Evolutionary conservation across 2,329 filamentous ascomycete genomes (phyloP).

Genomic region (Fusarium lateritium): DNA sequence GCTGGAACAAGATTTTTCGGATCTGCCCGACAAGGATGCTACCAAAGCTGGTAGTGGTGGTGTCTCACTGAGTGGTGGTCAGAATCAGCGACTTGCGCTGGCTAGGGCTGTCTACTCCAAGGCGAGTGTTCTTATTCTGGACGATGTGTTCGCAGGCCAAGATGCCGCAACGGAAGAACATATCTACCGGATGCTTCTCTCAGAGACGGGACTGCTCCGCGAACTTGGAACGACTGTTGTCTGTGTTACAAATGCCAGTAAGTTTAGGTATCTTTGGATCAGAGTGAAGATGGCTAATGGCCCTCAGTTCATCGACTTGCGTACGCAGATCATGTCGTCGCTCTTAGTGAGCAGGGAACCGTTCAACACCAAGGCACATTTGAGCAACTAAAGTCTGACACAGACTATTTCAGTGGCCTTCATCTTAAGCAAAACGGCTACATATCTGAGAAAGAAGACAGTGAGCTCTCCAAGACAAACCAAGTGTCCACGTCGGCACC

Average conservation of each 20-base stretch:
- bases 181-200: slow-evolving; percentile 18
- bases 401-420: slow-evolving; percentile 20
- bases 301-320: slow-evolving; percentile 6
- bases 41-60: slow-evolving; percentile 52
- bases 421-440: slow-evolving; percentile 14
- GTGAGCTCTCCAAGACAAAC: neutral
- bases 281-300: too few species aligned
- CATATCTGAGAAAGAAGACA: neutral
- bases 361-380: slow-evolving; percentile 31
- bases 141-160: slow-evolving; percentile 53
- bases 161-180: slow-evolving; percentile 32
- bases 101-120: slow-evolving; percentile 47
- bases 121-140: slow-evolving; percentile 48
- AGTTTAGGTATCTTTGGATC: neutral
- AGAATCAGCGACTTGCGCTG: slow-evolving; percentile 51
- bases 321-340: slow-evolving; percentile 16
- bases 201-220: slow-evolving; percentile 6
- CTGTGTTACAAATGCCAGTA: slow-evolving; percentile 22
- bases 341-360: slow-evolving; percentile 15
- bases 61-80: slow-evolving; percentile 54
- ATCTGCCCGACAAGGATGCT: slow-evolving; percentile 9
- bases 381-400: slow-evolving; percentile 17
- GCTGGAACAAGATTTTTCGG: slow-evolving; percentile 16
- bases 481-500: neutral
- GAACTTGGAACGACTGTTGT: slow-evolving; percentile 10